Base-by-base conservation (phyloP, 768 basidiomycete genomes). In the Pisolithus microcarpus region DNA sequence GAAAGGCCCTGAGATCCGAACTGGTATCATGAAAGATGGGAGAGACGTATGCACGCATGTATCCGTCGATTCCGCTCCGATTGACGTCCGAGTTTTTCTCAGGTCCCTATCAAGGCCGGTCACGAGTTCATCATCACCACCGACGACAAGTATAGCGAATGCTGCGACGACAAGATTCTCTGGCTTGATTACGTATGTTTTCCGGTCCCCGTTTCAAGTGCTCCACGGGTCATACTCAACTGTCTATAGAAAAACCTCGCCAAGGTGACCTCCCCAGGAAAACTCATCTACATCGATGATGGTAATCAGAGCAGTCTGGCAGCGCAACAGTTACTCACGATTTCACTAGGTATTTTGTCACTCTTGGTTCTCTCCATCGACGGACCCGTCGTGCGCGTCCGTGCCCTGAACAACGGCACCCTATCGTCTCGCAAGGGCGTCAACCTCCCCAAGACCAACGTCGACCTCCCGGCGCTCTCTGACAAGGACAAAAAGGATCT, bases 1-100 rank as follows among this genome's bases (percentile, higher is more conserved):
- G 91, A 99, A 99, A 91, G 96, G 96, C 51, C 96, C 96, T 37
- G 96, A 98, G 75, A 99, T 99, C 74, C 87, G 96, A 56, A 98
- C 96, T 40, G 96, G 96, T 51, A 63, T 92, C 66, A 98, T 95
- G 75, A 84, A 75, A 70, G 81, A 91, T 63, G 79, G 81, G 67
- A 75, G 77, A 57, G 96, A 99, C 64, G 92, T 96, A 67, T 58
- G 89, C 75, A 53, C 58, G 37, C 38, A 19, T 31, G 31, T 46
- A 56, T 38, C 57, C 38, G 21, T 38, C 46, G 2, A 31, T 39
- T 36, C 31, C 28, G 18, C 19, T 9, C 13, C 48, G 42, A 24
- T 50, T 58, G 34, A 63, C 21, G 15, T 37, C 28, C 39, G 36
- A 15, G 5, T 43, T 7, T 23, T 52, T 16, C 46, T 28, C 60